Conservation (phyloP, 2,329 filamentous ascomycete species). For the Penicillium italicum region DNA sequence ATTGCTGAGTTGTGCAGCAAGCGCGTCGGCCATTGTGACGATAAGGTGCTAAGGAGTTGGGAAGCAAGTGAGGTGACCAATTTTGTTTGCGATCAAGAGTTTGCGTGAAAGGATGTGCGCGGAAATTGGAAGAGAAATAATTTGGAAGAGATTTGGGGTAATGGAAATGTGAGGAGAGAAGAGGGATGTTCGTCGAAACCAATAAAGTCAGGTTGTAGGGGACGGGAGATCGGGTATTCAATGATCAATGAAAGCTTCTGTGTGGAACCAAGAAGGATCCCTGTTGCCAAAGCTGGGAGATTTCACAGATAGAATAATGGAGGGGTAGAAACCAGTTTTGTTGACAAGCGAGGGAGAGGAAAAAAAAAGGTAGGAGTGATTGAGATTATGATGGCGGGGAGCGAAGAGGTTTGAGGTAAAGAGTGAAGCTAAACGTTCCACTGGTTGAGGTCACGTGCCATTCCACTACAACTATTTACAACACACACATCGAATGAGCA, state of each 20-base stretch:
- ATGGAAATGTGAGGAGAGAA: not conserved
- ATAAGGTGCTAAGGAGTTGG: slow-evolving; percentile 9
- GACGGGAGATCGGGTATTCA: not conserved
- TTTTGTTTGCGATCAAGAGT: not conserved
- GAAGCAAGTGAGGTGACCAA: not conserved
- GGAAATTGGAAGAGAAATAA: not conserved
- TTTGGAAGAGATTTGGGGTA: not conserved
- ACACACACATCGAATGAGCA: not conserved
- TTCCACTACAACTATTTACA: not conserved
- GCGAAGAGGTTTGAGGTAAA: slow-evolving; percentile 10
- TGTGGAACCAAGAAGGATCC: not conserved
- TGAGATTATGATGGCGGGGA: slow-evolving; percentile 8
- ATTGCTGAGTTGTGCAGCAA: slow-evolving; percentile 46
- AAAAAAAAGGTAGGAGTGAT: not conserved
- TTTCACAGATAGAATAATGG: not conserved
- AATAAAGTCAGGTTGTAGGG: not conserved
- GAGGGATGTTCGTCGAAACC: not conserved
- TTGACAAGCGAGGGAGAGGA: not conserved
- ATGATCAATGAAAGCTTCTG: slow-evolving; percentile 2
- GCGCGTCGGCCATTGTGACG: slow-evolving; percentile 42
- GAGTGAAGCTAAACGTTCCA: slow-evolving; percentile 8
- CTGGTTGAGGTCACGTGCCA: slow-evolving; percentile 6
- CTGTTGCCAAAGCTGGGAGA: not conserved
- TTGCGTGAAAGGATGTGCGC: not conserved
- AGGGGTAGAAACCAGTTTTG: not conserved